These are phyloP conservation scores for Eragrostis nindensis DNA, from an alignment of 176 grass and related monocot species.

Conservation along the genomic window DNA sequence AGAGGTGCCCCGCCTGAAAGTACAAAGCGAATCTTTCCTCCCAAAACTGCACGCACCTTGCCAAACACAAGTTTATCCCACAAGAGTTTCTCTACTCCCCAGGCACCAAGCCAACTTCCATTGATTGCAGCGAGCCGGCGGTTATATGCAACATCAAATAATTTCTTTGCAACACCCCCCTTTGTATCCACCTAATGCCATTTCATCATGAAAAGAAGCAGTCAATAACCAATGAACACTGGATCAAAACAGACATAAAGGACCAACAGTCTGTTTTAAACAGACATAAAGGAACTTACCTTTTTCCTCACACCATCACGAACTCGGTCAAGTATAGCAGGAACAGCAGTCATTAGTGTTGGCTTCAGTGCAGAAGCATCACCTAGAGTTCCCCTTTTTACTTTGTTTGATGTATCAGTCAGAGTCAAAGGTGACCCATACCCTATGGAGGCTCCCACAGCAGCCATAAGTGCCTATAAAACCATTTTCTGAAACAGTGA, in stretches of 20 bases:
- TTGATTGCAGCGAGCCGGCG: conserved; percentile 76
- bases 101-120: conserved; percentile 94
- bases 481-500: conserved; percentile 18
- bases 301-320: conserved; percentile 94
- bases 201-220: conserved; percentile 28
- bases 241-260: conserved; percentile 6
- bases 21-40: conserved; percentile 79
- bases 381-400: conserved; percentile 90
- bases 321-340: conserved; percentile 92
- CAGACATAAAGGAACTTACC: conserved; percentile 37
- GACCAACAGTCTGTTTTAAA: neutral
- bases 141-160: conserved; percentile 74
- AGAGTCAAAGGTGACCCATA: conserved; percentile 94
- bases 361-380: conserved; percentile 88
- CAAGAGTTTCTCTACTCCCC: conserved; percentile 83
- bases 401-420: conserved; percentile 93
- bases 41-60: conserved; percentile 82
- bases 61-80: conserved; percentile 90
- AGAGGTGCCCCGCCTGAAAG: conserved; percentile 94
- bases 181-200: conserved; percentile 74
- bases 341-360: conserved; percentile 88
- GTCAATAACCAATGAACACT: conserved; percentile 30
- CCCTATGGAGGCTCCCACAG: conserved; percentile 81
- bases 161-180: conserved; percentile 78
- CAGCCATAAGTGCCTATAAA: conserved; percentile 73